Percentiles rank a stretch among this genome's conserved stretches.
These are phyloP conservation scores for Coniella lustricola DNA, from an alignment of 2,329 filamentous ascomycete genomes.

Conservation along the genomic window DNA sequence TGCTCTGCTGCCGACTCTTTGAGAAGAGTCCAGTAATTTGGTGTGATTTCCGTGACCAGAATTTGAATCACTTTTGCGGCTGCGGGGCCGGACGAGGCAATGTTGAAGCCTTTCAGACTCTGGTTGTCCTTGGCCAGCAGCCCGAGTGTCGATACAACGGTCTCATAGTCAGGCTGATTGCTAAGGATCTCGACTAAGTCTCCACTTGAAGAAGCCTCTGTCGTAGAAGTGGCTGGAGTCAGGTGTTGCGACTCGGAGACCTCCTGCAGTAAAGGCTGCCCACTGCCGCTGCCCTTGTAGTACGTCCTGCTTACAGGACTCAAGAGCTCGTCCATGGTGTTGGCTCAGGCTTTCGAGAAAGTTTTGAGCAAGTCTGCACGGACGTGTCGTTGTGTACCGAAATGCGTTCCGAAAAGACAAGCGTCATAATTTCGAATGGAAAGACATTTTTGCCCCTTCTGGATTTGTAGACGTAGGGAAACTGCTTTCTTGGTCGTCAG, in stretches of 20 bases:
- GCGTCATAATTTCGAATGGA: too few relatives aligned
- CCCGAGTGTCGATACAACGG: conserved; percentile 43
- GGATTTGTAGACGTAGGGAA: too few relatives aligned
- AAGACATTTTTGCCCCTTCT: too few relatives aligned
- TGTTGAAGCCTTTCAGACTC: conserved; percentile 37
- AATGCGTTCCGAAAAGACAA: too few relatives aligned
- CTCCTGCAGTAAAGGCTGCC: conserved; percentile 33
- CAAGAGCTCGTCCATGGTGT: conserved; percentile 49
- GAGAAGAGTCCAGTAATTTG: conserved; percentile 73
- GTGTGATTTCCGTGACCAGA: conserved; percentile 66
- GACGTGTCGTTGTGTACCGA: too few relatives aligned
- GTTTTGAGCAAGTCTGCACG: background rate
- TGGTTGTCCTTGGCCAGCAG: conserved; percentile 37
- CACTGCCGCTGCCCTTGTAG: conserved; percentile 29
- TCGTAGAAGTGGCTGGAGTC: background rate
- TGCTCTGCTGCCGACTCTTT: conserved; percentile 33
- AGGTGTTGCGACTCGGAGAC: conserved; percentile 22
- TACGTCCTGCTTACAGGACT: conserved; percentile 48
- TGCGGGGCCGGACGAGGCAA: conserved; percentile 57
- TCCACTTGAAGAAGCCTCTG: conserved; percentile 27
- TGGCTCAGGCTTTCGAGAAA: background rate
- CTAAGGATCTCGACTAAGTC: conserved; percentile 55
- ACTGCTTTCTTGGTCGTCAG: too few relatives aligned
- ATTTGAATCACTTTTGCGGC: conserved; percentile 69
- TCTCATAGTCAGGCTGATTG: conserved; percentile 54